Percentiles rank a stretch among this genome's conserved stretches.
Evolutionary conservation across 2,329 filamentous ascomycete species (phyloP).

Genomic region (Nothophaeocryptopus gaeumannii): DNA sequence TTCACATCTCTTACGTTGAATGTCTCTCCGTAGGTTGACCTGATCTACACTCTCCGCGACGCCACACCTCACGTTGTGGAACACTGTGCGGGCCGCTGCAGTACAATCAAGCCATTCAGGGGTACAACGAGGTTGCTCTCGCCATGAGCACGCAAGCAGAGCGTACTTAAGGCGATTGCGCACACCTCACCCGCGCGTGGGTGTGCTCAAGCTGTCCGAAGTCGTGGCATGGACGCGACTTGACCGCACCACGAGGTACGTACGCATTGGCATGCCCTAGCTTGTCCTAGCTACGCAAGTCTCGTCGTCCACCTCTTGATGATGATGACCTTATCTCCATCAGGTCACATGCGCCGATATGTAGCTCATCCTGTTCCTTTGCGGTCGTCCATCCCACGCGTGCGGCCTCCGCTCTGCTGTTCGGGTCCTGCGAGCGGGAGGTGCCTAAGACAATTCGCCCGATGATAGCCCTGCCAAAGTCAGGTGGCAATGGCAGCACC

Average conservation of each 20-base stretch:
- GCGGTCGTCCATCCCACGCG: conserved; percentile 19
- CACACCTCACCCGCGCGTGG: no score
- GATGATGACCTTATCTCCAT: conserved; percentile 1
- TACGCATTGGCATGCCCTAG: no score
- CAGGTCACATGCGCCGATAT: conserved; percentile 11
- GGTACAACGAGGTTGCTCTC: conserved; percentile 7
- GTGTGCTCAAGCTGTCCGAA: no score
- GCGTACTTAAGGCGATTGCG: background rate
- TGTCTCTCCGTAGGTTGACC: no score
- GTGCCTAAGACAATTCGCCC: conserved; percentile 19
- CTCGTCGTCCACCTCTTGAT: no score
- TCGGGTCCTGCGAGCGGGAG: background rate
- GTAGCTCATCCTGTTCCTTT: conserved; percentile 7
- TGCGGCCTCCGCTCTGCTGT: conserved; percentile 4
- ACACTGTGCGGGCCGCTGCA: conserved; percentile 12
- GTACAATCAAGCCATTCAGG: conserved; percentile 10
- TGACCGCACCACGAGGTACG: no score
- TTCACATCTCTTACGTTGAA: no score
- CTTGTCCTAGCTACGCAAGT: no score
- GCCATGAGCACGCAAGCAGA: conserved; percentile 2
- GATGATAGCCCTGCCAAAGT: conserved; percentile 15
- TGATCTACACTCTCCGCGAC: background rate
- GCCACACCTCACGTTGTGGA: conserved; percentile 9
- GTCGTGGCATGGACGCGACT: no score
- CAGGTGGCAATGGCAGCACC: conserved; percentile 18